Evolutionary conservation across 225 moss, liverwort and hornwort species (phyloP).

Genomic region (Pleurozium schreberi): DNA sequence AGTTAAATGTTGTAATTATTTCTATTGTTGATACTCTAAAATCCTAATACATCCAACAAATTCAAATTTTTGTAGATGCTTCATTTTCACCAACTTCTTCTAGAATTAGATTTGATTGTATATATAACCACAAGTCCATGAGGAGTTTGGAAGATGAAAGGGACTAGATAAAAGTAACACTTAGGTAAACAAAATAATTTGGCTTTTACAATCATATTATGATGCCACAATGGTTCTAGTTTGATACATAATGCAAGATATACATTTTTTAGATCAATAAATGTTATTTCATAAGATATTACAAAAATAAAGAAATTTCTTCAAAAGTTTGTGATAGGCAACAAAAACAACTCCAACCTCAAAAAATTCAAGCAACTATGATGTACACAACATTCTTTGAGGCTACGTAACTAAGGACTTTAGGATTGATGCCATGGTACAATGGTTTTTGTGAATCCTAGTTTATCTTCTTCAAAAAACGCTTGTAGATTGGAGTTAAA

Average conservation of each 20-base stretch:
- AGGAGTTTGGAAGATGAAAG: not conserved
- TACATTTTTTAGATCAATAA: too few species aligned
- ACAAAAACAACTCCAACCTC: not conserved
- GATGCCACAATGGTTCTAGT: not conserved
- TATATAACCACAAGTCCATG: not conserved
- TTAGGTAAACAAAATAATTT: not conserved
- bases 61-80: not conserved
- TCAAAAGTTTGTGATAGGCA: too few species aligned
- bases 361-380: not conserved
- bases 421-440: not conserved
- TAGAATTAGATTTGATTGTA: not conserved
- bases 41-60: too few species aligned
- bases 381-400: fast-evolving
- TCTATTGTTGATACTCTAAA: not conserved
- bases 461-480: too few species aligned
- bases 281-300: too few species aligned
- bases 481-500: not conserved
- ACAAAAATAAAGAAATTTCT: too few species aligned
- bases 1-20: not conserved
- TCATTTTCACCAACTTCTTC: not conserved
- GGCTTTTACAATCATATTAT: not conserved
- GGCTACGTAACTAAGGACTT: not conserved
- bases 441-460: fast-evolving
- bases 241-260: not conserved
- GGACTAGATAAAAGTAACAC: not conserved